Base-by-base conservation (phyloP, 192 early-diverging fungal genomes). In the Lunasporangiospora selenospora region DNA sequence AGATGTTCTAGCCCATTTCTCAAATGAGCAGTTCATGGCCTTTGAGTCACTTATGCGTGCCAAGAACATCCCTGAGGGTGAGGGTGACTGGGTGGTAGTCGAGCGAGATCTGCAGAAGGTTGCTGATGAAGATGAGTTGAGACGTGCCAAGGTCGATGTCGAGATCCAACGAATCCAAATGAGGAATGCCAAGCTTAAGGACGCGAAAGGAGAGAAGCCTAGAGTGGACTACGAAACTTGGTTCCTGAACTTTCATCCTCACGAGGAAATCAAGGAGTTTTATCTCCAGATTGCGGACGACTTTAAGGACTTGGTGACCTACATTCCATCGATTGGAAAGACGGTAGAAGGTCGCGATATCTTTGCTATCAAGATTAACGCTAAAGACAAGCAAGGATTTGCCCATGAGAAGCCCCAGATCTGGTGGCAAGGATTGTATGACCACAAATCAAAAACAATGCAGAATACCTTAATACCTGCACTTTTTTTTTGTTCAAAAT, bases 261-360 rank as follows among this genome's bases (percentile, higher is more conserved):
- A 77, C 53, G 45, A 43, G 19, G 77, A 79, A 7, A 85, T 87
- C 62, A 62, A 62, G 44, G 65, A 66, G 24, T 85, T 82, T 75
- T 85, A 67, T 63, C 43, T 80, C 40, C 64, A 62, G 48, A 53
- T 85, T 15, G 75, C 81, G 7, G 67, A 62, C 4, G 65, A 77
- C 45, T 66, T 80, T 58, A 79, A 79, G 16, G 66, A 75, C 26
- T 54, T 87, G 44, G 65, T 84, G 33, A 81, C 79, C 1, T 85
- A 67, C 50, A 76, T 83, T 30, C 85, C 85, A 2, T 84, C 82
- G 9, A 81, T 87, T 59, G 86, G 86, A 21, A 80, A 87, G 59
- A 82, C 83, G 4, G 58, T 70, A 24, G 62, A 81, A 33, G 85
- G 81, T 29, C 53, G 69, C 43, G 85, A 86, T 54, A 86, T 86